Conservation (phyloP, 2,329 filamentous ascomycete species). For the Aureobasidium sp. region DNA sequence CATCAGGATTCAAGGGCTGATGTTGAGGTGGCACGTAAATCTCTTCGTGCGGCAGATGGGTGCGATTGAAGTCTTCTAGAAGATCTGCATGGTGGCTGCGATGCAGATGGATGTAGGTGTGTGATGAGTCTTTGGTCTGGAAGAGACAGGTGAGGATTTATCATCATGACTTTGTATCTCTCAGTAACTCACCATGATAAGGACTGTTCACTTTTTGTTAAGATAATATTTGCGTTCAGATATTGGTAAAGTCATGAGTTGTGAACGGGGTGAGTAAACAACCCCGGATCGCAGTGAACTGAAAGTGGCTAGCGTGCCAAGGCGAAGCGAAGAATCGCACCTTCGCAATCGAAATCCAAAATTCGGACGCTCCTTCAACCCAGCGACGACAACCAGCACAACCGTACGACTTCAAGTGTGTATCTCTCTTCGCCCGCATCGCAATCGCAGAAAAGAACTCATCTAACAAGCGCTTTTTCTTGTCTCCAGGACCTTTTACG, state of each 20-base stretch:
- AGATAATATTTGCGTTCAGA: neutral
- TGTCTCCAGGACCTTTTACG: conserved; percentile 8
- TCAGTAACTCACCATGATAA: neutral
- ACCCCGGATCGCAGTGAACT: neutral
- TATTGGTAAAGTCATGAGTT: neutral
- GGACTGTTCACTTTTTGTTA: neutral
- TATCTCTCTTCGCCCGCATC: neutral
- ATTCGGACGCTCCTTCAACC: neutral
- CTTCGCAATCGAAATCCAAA: neutral
- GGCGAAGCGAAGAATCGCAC: neutral
- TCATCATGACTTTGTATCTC: neutral
- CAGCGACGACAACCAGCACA: conserved; percentile 12
- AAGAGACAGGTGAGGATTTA: neutral
- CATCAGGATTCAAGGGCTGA: conserved; percentile 77
- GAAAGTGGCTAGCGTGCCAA: neutral
- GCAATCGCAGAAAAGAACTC: neutral
- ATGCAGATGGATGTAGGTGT: conserved; percentile 70
- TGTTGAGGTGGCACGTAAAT: conserved; percentile 74
- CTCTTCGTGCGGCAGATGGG: conserved; percentile 50
- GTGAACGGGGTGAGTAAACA: neutral
- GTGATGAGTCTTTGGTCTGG: conserved; percentile 50
- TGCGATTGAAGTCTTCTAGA: conserved; percentile 52
- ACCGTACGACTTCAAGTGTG: conserved; percentile 13
- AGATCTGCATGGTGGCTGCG: conserved; percentile 64
- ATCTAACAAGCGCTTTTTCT: conserved; percentile 10